phyloP scores from a whole-genome alignment of 2,329 filamentous ascomycete genomes.

The Dothistroma pini region DNA sequence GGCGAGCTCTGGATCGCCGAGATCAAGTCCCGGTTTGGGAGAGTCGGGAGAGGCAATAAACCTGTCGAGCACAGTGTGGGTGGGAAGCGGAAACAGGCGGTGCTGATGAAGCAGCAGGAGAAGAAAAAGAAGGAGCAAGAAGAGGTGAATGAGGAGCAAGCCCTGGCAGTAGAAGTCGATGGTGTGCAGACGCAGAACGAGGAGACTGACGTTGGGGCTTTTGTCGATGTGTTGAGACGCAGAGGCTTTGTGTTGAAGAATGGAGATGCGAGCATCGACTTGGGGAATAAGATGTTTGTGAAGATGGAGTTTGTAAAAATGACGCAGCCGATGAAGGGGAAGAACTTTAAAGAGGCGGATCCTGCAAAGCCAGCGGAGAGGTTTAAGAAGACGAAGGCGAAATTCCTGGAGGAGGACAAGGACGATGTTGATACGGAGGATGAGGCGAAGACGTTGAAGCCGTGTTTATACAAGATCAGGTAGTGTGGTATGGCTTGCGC shows the following conservation, averaged over 20 bases:
- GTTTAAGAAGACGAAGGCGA: constrained; percentile 44
- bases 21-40: constrained; percentile 88
- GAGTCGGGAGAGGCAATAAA: constrained; percentile 50
- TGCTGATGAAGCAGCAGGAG: constrained; percentile 35
- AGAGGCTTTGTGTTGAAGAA: constrained; percentile 79
- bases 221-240: constrained; percentile 75
- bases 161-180: constrained; percentile 61
- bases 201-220: constrained; percentile 82
- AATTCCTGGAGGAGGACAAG: constrained; percentile 58
- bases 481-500: constrained; percentile 40
- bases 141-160: constrained; percentile 57
- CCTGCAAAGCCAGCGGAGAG: constrained; percentile 32
- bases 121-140: constrained; percentile 51
- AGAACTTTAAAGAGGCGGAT: constrained; percentile 54
- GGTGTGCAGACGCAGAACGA: constrained; percentile 59
- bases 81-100: constrained; percentile 50
- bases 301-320: constrained; percentile 92
- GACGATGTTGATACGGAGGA: constrained; percentile 56
- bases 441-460: constrained; percentile 75
- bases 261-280: constrained; percentile 63
- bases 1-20: constrained; percentile 97
- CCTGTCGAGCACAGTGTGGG: constrained; percentile 68
- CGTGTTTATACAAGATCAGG: constrained; percentile 91
- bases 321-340: constrained; percentile 69
- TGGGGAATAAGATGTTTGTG: constrained; percentile 97